phyloP scores from a whole-genome alignment of 129 eudicot genomes.

The Solidago caesia region DNA sequence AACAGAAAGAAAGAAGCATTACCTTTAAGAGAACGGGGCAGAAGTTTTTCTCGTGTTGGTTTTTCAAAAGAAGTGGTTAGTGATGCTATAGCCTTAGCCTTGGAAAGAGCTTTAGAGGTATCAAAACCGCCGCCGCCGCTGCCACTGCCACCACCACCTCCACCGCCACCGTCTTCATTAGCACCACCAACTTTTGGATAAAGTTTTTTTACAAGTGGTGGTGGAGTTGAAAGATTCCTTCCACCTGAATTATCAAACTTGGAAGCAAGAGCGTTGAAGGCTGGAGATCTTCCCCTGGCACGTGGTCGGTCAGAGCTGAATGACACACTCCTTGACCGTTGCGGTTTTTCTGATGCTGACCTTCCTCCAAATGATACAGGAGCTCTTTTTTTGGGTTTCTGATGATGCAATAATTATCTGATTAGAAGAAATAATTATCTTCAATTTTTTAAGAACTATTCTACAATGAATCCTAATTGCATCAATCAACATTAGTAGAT shows the following conservation, averaged over 20 bases:
- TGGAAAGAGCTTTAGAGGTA: conserved; percentile 39
- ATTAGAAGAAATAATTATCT: not conserved
- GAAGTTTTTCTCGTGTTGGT: conserved; percentile 43
- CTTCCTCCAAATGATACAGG: conserved; percentile 72
- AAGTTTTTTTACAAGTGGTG: conserved; percentile 64
- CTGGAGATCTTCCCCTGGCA: conserved; percentile 91
- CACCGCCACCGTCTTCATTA: not conserved
- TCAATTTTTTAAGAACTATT: not conserved
- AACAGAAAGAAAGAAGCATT: not conserved
- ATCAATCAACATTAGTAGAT: not conserved
- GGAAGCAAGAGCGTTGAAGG: conserved; percentile 91
- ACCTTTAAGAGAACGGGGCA: conserved; percentile 80
- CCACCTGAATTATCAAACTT: conserved; percentile 64
- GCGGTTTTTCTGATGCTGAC: conserved; percentile 82
- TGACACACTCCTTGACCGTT: conserved; percentile 84
- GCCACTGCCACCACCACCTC: conserved; percentile 8
- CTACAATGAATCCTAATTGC: not conserved
- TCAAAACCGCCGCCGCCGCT: conserved; percentile 32
- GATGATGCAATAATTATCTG: not conserved
- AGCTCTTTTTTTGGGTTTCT: conserved; percentile 89
- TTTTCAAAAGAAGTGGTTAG: conserved; percentile 58
- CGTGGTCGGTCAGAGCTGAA: conserved; percentile 75
- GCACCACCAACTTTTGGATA: conserved; percentile 40
- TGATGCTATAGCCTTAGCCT: conserved; percentile 64
- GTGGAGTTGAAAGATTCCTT: conserved; percentile 90